Evolutionary conservation across 2,329 filamentous ascomycete genomes (phyloP).

Genomic region (Alternaria sp.): DNA sequence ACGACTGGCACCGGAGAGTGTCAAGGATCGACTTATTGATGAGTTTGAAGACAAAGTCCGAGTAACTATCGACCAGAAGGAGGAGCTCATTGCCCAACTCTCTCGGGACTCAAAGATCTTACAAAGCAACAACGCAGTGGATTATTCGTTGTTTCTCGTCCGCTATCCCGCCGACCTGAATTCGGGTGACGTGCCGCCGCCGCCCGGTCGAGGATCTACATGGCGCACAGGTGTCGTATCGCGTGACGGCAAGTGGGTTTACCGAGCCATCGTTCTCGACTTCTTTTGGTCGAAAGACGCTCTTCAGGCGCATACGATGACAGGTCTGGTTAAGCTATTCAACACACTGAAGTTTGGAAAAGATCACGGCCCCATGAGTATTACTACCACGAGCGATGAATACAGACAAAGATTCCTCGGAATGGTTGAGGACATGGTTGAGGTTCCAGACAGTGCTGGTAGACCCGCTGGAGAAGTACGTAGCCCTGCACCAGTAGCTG

Average conservation of each 20-base stretch:
- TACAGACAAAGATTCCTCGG: constrained; percentile 67
- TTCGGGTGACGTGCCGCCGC: constrained; percentile 45
- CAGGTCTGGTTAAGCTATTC: constrained; percentile 69
- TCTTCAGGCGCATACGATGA: constrained; percentile 71
- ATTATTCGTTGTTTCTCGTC: constrained; percentile 79
- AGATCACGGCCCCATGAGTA: constrained; percentile 75
- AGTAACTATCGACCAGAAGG: constrained; percentile 64
- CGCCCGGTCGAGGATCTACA: constrained; percentile 44
- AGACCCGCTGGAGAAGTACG: constrained; percentile 43
- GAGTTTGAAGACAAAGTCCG: constrained; percentile 72
- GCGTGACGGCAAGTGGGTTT: constrained; percentile 71
- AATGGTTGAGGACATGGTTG: constrained; percentile 58
- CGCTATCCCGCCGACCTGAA: constrained; percentile 59
- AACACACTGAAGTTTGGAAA: constrained; percentile 65
- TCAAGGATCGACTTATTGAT: constrained; percentile 72
- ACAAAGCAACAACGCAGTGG: constrained; percentile 70
- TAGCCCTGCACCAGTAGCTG: constrained; percentile 18
- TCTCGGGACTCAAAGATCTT: constrained; percentile 71
- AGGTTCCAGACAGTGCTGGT: constrained; percentile 46
- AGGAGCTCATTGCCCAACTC: constrained; percentile 64
- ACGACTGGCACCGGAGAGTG: constrained; percentile 68
- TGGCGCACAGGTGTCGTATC: constrained; percentile 72
- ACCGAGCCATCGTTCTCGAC: constrained; percentile 73
- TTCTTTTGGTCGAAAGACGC: constrained; percentile 84
- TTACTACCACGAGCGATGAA: constrained; percentile 74